phyloP scores from a whole-genome alignment of 1,284 basidiomycete species.

The Microstroma glucosiphilum region DNA sequence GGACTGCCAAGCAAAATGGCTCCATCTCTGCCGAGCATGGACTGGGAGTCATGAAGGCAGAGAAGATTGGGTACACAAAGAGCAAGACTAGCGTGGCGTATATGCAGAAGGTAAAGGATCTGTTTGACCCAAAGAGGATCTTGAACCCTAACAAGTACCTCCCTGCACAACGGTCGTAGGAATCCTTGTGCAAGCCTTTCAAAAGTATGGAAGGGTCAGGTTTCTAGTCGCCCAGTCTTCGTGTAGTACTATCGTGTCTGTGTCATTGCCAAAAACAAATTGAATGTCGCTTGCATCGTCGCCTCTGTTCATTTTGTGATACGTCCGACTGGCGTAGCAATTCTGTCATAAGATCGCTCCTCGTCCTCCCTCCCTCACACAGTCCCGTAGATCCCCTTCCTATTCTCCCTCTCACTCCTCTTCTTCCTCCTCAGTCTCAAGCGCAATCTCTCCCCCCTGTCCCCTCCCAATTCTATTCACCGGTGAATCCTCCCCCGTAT shows the following conservation, averaged over 20 bases:
- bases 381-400: too few relatives aligned
- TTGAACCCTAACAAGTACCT: conserved; percentile 74
- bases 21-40: conserved; percentile 97
- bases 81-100: conserved; percentile 68
- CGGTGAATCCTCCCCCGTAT: conserved; percentile 48
- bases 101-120: conserved; percentile 85
- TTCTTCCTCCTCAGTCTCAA: too few relatives aligned
- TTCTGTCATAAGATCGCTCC: too few relatives aligned
- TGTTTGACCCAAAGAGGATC: conserved; percentile 85
- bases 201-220: too few relatives aligned
- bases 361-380: too few relatives aligned
- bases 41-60: conserved; percentile 87
- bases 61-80: conserved; percentile 85
- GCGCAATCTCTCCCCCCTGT: not conserved
- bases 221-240: too few relatives aligned
- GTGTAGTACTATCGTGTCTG: too few relatives aligned
- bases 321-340: too few relatives aligned
- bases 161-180: not conserved
- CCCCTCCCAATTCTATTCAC: conserved; percentile 28
- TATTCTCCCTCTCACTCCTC: not conserved
- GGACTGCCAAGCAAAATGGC: conserved; percentile 63
- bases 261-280: too few relatives aligned
- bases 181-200: too few relatives aligned
- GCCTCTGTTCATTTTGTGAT: too few relatives aligned
- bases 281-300: too few relatives aligned